Percentiles rank a stretch among this genome's conserved stretches.
Evolutionary conservation across 257 asterid genomes (phyloP).

Genomic region (Verbena officinalis): DNA sequence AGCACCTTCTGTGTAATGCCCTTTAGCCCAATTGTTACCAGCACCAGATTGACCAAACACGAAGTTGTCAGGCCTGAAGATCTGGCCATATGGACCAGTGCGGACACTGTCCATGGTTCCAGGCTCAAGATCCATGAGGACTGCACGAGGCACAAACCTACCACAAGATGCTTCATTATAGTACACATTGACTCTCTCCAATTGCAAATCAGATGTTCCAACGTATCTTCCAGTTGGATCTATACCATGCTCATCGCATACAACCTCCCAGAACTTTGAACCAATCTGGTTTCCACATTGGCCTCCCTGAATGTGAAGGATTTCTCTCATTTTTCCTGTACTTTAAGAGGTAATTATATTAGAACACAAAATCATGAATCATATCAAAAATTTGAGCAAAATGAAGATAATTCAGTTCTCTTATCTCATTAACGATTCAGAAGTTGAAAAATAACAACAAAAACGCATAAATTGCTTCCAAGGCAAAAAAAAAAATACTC

Average conservation of each 20-base stretch:
- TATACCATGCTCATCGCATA: constrained; percentile 88
- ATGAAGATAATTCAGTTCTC: neutral
- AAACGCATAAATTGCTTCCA: constrained; percentile 1
- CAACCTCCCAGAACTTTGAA: constrained; percentile 92
- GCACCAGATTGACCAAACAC: constrained; percentile 92
- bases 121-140: constrained; percentile 95
- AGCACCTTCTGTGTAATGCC: constrained; percentile 90
- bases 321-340: constrained; percentile 80
- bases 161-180: constrained; percentile 92
- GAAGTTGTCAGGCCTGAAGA: constrained; percentile 82
- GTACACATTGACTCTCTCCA: constrained; percentile 90
- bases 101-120: constrained; percentile 97
- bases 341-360: constrained; percentile 1
- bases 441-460: neutral
- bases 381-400: neutral
- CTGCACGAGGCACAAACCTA: constrained; percentile 92
- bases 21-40: constrained; percentile 89
- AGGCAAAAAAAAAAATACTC: neutral
- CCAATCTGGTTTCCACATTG: constrained; percentile 95
- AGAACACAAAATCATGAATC: constrained; percentile 11
- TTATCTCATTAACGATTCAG: neutral
- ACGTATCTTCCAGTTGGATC: constrained; percentile 83
- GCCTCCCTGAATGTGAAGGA: constrained; percentile 90
- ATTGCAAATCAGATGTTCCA: constrained; percentile 83
- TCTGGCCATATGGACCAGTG: constrained; percentile 84